A percentile compares a stretch with the other conserved stretches of the same genome.
Conservation (phyloP, 108 stramenopile species). For the Schizochytrium sp. region DNA sequence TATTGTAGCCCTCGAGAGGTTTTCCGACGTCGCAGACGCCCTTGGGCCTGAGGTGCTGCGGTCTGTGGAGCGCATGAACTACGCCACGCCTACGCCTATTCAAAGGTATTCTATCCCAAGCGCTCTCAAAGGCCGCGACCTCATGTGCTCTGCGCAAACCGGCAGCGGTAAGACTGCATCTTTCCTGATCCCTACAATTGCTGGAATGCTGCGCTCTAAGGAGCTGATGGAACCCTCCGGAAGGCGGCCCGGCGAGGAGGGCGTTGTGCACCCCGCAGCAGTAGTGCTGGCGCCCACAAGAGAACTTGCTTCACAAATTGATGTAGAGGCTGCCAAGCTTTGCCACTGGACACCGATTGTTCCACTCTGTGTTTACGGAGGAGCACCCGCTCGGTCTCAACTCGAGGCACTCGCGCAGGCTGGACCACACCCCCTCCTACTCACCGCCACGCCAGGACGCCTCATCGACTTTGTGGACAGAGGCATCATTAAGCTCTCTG, state of each 20-base stretch:
- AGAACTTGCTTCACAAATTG: constrained; percentile 96
- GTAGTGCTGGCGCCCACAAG: constrained; percentile 96
- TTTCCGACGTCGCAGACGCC: constrained; percentile 87
- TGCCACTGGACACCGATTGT: constrained; percentile 94
- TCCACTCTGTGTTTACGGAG: constrained; percentile 95
- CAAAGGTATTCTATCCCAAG: constrained; percentile 98
- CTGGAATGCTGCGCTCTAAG: constrained; percentile 87
- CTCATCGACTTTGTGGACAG: constrained; percentile 96
- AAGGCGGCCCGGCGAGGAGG: constrained; percentile 75
- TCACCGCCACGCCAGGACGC: constrained; percentile 84
- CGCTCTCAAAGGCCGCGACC: constrained; percentile 86
- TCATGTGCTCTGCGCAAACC: constrained; percentile 98
- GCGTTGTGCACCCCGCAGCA: constrained; percentile 87
- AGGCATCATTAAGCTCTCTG: constrained; percentile 91
- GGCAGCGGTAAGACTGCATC: constrained; percentile 97
- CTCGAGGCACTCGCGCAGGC: constrained; percentile 90
- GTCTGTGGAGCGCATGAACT: constrained; percentile 86
- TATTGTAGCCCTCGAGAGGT: constrained; percentile 67
- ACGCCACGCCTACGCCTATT: constrained; percentile 96
- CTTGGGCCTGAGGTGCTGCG: constrained; percentile 89
- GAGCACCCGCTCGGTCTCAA: constrained; percentile 91
- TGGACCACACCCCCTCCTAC: constrained; percentile 74
- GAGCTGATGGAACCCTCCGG: constrained; percentile 87
- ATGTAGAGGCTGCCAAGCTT: constrained; percentile 94
- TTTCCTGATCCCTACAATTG: constrained; percentile 93